Base-by-base conservation (phyloP, 192 early-diverging fungal species). In the Coemansia sp. region DNA sequence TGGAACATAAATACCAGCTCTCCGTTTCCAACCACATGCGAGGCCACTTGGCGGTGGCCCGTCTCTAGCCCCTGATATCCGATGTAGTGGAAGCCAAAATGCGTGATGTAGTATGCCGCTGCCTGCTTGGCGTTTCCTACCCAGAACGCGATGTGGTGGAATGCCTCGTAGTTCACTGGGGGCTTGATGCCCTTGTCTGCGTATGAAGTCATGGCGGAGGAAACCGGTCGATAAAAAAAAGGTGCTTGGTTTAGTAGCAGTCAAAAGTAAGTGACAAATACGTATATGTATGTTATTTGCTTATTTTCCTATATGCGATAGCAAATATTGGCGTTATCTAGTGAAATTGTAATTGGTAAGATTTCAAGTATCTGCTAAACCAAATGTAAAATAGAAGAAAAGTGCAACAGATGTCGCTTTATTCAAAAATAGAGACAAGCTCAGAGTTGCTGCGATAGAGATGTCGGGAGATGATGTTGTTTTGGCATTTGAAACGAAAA, bases 41-140 rank as follows among this genome's bases (percentile, higher is more conserved):
- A 83, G 42, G 83, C 91, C 19, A 95, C 79, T 35, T 97, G 84
- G 64, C 97, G 88, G 67, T 84, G 72, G 22, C 94, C 94, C 27
- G 95, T 99, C 74, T 99, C 97, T 58, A 99, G 88, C 1, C 97
- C 97, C 63, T 87, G 87, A 85, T 99, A 97, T 16, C 93, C 95
- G 60, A 95, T 64, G 60, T 91, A 87, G 74, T 88, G 85, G 83
- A 98, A 98, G 10, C 97, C 97, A 71, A 96, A 91, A 55, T 92
- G 86, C 52, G 91, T 93, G 77, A 85, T 81, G 82, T 97, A 97
- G 84, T 83, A 98, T 52, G 93, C 88, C 27, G 95, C 95, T 42
- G 95, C 97, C 72, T 95, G 93, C 77, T 95, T 95, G 63, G 93
- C 91, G 67, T 95, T 93, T 49, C 91, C 91, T 46, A 95, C 93